phyloP scores from a whole-genome alignment of 208 protist genomes.

The Acanthamoeba castellanii region DNA sequence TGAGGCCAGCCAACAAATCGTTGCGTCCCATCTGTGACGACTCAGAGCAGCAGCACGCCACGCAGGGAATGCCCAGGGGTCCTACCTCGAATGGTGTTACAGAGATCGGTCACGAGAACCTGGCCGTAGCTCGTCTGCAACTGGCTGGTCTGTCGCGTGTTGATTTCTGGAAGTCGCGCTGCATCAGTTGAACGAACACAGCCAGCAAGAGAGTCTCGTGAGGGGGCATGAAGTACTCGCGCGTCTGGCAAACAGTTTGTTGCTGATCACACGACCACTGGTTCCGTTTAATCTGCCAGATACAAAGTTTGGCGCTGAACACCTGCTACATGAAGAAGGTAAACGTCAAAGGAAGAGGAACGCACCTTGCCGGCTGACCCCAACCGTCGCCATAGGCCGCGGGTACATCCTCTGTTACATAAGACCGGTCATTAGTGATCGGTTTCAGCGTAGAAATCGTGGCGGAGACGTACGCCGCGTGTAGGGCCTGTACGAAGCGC shows the following conservation, averaged over 20 bases:
- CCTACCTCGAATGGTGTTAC: background rate
- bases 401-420: background rate
- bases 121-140: background rate
- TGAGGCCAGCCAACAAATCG: background rate
- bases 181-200: too few relatives aligned
- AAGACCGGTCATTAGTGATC: background rate
- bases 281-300: background rate
- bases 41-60: too few relatives aligned
- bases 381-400: background rate
- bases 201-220: background rate
- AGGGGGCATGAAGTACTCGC: background rate
- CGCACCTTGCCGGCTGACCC: background rate
- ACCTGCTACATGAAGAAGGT: background rate
- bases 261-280: slow-evolving; percentile 5
- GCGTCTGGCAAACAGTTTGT: slow-evolving; percentile 22
- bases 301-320: background rate
- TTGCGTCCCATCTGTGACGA: background rate
- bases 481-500: background rate
- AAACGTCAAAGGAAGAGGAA: background rate
- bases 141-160: background rate
- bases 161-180: background rate
- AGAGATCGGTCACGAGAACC: background rate
- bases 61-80: too few relatives aligned
- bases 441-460: background rate
- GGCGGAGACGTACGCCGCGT: background rate